Evolutionary conservation across 208 protist species (phyloP).

Genomic region (Acanthamoeba royreba): DNA sequence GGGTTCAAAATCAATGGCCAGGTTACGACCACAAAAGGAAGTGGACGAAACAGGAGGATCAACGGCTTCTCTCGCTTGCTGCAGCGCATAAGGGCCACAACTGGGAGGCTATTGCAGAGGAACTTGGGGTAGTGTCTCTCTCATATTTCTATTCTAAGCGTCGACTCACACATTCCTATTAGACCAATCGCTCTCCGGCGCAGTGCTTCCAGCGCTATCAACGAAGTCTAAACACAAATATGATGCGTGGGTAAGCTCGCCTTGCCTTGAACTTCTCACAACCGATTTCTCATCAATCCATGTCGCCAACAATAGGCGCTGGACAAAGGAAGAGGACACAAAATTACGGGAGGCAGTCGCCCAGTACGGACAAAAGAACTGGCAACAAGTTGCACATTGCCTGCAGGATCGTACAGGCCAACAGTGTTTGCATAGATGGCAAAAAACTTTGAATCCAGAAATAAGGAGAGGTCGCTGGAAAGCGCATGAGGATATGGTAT

Average conservation of each 20-base stretch:
- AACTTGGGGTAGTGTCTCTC: constrained; percentile 35
- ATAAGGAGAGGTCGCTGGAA: constrained; percentile 73
- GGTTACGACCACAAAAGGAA: constrained; percentile 55
- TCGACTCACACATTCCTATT: background rate
- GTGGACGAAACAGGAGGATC: constrained; percentile 72
- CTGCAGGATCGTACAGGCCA: constrained; percentile 71
- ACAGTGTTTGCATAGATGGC: constrained; percentile 78
- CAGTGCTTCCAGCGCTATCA: constrained; percentile 67
- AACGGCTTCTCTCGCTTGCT: constrained; percentile 54
- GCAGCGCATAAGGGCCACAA: constrained; percentile 64
- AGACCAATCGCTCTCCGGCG: constrained; percentile 31
- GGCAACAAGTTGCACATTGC: constrained; percentile 64
- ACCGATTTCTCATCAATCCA: background rate
- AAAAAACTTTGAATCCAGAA: constrained; percentile 71
- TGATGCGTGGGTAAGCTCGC: constrained; percentile 41
- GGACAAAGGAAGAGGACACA: constrained; percentile 70
- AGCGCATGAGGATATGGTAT: constrained; percentile 60
- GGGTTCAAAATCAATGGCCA: constrained; percentile 54
- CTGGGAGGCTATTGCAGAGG: constrained; percentile 57
- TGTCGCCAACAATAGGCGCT: constrained; percentile 25
- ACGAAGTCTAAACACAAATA: constrained; percentile 63
- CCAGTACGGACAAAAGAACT: constrained; percentile 72
- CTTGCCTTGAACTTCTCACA: background rate
- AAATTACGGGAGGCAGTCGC: constrained; percentile 39
- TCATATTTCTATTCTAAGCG: background rate